Percentiles rank a stretch among this genome's conserved stretches.
Conservation (phyloP, 164 flowering plant species). For the Berberis thunbergii region DNA sequence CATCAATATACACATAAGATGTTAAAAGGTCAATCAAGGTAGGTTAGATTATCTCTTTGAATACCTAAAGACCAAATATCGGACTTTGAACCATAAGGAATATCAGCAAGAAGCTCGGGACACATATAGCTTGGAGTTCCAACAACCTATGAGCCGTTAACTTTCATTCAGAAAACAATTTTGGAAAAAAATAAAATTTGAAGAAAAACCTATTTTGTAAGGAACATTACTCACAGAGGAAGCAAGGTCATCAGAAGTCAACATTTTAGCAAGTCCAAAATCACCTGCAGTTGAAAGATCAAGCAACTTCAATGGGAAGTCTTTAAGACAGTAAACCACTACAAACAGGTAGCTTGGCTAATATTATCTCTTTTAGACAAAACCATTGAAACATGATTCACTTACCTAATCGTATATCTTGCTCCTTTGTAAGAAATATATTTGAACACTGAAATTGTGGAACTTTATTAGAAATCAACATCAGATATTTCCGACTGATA, state of each 20-base stretch:
- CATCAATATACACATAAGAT: slow-evolving; percentile 3
- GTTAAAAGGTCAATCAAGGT: background rate
- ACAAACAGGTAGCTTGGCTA: background rate
- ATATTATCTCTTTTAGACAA: background rate
- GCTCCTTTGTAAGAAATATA: slow-evolving; percentile 89
- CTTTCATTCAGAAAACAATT: background rate
- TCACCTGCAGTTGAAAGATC: slow-evolving; percentile 57
- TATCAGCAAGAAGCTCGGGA: slow-evolving; percentile 99
- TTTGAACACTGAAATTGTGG: slow-evolving; percentile 79
- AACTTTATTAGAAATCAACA: slow-evolving; percentile 21
- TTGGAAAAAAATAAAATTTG: background rate
- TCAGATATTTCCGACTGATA: slow-evolving; percentile 3
- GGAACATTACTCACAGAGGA: slow-evolving; percentile 67
- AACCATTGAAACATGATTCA: background rate
- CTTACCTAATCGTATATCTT: slow-evolving; percentile 87
- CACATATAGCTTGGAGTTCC: slow-evolving; percentile 99
- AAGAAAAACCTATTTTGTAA: slow-evolving; percentile 1
- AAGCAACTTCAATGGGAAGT: background rate
- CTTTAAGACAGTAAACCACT: background rate
- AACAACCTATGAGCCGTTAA: slow-evolving; percentile 51
- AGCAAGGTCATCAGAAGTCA: slow-evolving; percentile 95
- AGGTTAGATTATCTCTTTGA: background rate
- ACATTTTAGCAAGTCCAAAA: slow-evolving; percentile 95
- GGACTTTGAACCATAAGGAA: slow-evolving; percentile 98
- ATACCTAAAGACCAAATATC: slow-evolving; percentile 99